A percentile compares a stretch with the other conserved stretches of the same genome.
Conservation (phyloP, 2,329 filamentous ascomycete species). For the Botrytis pseudocinerea region DNA sequence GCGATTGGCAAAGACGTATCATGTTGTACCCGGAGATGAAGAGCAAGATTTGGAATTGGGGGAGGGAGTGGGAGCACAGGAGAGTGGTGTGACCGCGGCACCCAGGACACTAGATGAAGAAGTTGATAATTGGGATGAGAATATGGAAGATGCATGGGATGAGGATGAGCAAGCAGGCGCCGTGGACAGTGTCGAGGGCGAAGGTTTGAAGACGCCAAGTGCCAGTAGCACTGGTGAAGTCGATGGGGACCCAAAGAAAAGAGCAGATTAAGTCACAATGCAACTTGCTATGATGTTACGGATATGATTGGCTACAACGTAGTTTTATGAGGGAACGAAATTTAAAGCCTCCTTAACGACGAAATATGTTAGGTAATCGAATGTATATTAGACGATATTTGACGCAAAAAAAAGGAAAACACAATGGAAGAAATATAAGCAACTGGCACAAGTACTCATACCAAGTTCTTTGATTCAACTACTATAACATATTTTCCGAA, state of each 20-base stretch:
- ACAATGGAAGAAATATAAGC: neutral
- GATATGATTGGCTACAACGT: constrained; percentile 16
- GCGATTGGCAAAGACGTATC: constrained; percentile 71
- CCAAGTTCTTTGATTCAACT: neutral
- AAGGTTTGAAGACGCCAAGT: constrained; percentile 41
- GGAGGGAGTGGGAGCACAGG: constrained; percentile 56
- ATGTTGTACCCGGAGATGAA: constrained; percentile 63
- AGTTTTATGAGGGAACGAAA: constrained; percentile 2
- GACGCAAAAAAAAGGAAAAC: neutral
- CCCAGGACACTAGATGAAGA: constrained; percentile 68
- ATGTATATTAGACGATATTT: constrained; percentile 14
- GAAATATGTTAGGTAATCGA: neutral
- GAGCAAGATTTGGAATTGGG: constrained; percentile 75
- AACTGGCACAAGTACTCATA: neutral
- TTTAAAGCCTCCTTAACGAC: neutral
- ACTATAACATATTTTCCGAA: neutral
- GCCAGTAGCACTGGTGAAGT: constrained; percentile 41
- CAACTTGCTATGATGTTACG: constrained; percentile 33
- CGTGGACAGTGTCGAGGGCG: constrained; percentile 36
- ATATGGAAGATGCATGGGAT: constrained; percentile 64
- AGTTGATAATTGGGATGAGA: constrained; percentile 93
- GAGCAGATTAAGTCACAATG: constrained; percentile 35
- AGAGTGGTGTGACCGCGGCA: constrained; percentile 59
- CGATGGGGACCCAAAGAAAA: constrained; percentile 39
- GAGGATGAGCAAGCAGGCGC: constrained; percentile 49